Conservation (phyloP, 192 early-diverging fungal species). For the Backusella luteola region DNA sequence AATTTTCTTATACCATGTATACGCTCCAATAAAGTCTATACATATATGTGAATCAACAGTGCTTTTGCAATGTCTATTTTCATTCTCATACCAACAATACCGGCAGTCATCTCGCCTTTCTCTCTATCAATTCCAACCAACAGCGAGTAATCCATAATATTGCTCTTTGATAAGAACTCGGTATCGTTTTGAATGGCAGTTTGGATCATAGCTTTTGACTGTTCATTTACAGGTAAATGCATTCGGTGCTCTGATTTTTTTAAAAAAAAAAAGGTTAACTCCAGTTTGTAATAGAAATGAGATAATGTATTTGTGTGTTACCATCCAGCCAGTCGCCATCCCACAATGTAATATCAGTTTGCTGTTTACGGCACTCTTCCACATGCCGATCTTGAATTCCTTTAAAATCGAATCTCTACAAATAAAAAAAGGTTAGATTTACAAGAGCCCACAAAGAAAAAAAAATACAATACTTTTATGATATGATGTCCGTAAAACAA, state of each 20-base stretch:
- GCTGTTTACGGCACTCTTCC: conserved; percentile 34
- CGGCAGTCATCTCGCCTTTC: conserved; percentile 82
- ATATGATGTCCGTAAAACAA: conserved; percentile 78
- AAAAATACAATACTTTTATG: conserved; percentile 51
- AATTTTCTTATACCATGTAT: conserved; percentile 97
- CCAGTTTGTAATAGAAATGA: background rate
- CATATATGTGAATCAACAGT: background rate
- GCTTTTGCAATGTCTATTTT: background rate
- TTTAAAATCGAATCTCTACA: conserved; percentile 75
- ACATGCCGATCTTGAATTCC: conserved; percentile 66
- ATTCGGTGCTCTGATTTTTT: conserved; percentile 42
- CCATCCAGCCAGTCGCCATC: conserved; percentile 75
- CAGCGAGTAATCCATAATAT: conserved; percentile 98
- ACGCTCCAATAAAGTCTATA: conserved; percentile 91
- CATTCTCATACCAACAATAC: conserved; percentile 66
- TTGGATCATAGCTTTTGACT: conserved; percentile 80
- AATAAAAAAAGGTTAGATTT: background rate
- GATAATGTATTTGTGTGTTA: conserved; percentile 15
- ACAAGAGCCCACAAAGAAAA: background rate
- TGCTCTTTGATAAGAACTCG: conserved; percentile 83
- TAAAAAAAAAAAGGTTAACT: background rate
- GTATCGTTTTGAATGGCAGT: conserved; percentile 89
- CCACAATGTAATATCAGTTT: conserved; percentile 51
- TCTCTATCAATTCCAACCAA: conserved; percentile 91
- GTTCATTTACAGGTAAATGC: conserved; percentile 76